These are phyloP conservation scores for Cystofilobasidium bisporidii DNA, from an alignment of 768 basidiomycete species.

Conservation along the genomic window DNA sequence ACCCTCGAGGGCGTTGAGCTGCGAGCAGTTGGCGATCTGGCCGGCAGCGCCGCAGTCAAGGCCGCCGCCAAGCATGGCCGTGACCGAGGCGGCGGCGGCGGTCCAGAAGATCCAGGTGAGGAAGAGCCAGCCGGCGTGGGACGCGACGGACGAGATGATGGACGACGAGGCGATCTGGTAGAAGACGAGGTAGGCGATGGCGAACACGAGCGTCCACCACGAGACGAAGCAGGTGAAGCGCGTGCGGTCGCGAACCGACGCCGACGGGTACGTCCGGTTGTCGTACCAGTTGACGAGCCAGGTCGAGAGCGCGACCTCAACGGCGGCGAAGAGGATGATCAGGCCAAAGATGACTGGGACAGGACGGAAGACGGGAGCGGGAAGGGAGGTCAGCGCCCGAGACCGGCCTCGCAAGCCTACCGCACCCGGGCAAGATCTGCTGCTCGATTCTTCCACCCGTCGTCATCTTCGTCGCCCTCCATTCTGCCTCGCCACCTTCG, in stretches of 20 bases:
- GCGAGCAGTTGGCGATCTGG: conserved; percentile 53
- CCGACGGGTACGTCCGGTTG: conserved; percentile 43
- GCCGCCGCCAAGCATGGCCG: conserved; percentile 17
- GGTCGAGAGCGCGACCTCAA: conserved; percentile 63
- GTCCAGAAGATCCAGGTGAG: conserved; percentile 73
- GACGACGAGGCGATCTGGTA: conserved; percentile 24
- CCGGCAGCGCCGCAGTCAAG: conserved; percentile 37
- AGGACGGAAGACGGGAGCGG: not conserved
- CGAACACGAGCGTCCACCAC: conserved; percentile 32
- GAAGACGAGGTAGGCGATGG: conserved; percentile 26
- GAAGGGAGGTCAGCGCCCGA: not conserved
- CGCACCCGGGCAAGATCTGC: no score
- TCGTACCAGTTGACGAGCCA: conserved; percentile 62
- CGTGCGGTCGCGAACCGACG: conserved; percentile 52
- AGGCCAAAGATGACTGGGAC: conserved; percentile 50
- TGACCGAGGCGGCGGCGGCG: conserved; percentile 54
- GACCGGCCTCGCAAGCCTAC: not conserved
- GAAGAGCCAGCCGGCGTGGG: conserved; percentile 46
- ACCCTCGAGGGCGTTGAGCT: conserved; percentile 65
- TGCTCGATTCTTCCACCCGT: not conserved
- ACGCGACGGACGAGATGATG: conserved; percentile 23
- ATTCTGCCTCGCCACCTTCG: no score
- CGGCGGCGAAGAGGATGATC: conserved; percentile 54
- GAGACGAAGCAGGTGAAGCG: conserved; percentile 62
- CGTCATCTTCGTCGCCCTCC: not conserved